These are phyloP conservation scores for Corylus americana DNA, from an alignment of 306 rosid species.

Conservation along the genomic window DNA sequence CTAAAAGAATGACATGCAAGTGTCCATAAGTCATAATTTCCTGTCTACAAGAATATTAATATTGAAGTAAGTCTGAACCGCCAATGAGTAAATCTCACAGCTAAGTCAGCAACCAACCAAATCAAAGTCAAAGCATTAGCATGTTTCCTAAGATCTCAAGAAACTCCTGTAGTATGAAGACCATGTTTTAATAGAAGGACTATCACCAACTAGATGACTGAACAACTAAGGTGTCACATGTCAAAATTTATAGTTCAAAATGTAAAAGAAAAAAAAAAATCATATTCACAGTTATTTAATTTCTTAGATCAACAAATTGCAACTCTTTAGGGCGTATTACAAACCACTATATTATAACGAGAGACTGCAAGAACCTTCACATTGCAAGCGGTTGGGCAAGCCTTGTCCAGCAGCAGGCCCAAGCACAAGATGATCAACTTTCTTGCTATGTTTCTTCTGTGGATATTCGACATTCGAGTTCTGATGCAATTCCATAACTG, in stretches of 20 bases:
- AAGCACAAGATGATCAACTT: conserved; percentile 74
- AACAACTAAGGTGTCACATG: background rate
- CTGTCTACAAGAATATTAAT: background rate
- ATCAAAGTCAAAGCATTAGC: background rate
- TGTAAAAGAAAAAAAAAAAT: background rate
- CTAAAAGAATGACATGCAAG: background rate
- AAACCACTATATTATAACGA: conserved; percentile 17
- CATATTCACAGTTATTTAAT: background rate
- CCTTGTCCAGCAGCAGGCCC: conserved; percentile 98
- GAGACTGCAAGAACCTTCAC: conserved; percentile 56
- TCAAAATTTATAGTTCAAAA: background rate
- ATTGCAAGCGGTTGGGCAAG: conserved; percentile 75
- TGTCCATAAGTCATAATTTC: background rate
- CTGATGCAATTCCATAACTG: conserved; percentile 65
- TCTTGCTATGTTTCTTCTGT: conserved; percentile 48
- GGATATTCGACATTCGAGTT: conserved; percentile 41
- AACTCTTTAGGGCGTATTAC: conserved; percentile 1
- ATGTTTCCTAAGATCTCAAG: background rate
- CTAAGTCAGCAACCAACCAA: background rate
- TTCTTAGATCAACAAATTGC: background rate
- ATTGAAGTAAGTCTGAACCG: background rate
- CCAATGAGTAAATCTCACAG: background rate
- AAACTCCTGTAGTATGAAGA: background rate
- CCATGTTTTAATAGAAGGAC: background rate
- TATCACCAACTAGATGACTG: background rate